Base-by-base conservation (phyloP, 495 filamentous ascomycete genomes). In the Penicillium coprophilum region DNA sequence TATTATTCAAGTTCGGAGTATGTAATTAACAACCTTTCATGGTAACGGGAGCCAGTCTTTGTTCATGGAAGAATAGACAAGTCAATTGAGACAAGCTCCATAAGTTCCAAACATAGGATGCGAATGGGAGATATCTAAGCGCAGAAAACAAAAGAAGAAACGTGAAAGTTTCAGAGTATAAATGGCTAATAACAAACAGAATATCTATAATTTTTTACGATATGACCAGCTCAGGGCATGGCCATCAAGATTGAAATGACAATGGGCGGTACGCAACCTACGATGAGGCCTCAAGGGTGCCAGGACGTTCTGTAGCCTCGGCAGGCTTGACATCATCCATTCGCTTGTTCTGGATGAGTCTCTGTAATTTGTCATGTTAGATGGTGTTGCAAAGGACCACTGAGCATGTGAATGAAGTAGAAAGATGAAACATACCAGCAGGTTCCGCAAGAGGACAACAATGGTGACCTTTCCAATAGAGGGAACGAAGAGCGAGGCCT, bases 381-480 rank as follows among this genome's bases (percentile, higher is more conserved):
- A 15, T 50, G 21, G 5, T 15, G 21, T 34, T 24, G 15, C n/a
- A 11, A 48, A 4, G 28, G 9, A 6, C 28, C 9, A 43, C n/a
- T 2, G 11, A 21, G 19, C 28, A n/a, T 56, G 45, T 20, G 17
- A 19, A n/a, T 23, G 9, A 27, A 13, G 17, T 8, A 19, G 32
- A 46, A 27, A n/a, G 39, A 46, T 46, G 10, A 46, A 24, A 47
- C 87, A 65, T 75, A 93, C 90, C 71, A 96, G 76, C 10, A 97
- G 75, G 69, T 98, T 98, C 50, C 94, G 77, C 59, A 97, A 77
- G 56, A 98, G 73, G 15, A 97, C 85, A 11, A 92, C 87, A 68
- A 97, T 97, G 1, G 94, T 98, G 24, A 98, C 94, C 76, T 97
- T 98, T 50, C 94, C 94, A 64, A 95, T 95, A 3, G 92, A 92